These are phyloP conservation scores for Ceratobasidium sp. DNA, from an alignment of 1,284 basidiomycete genomes.

Conservation along the genomic window DNA sequence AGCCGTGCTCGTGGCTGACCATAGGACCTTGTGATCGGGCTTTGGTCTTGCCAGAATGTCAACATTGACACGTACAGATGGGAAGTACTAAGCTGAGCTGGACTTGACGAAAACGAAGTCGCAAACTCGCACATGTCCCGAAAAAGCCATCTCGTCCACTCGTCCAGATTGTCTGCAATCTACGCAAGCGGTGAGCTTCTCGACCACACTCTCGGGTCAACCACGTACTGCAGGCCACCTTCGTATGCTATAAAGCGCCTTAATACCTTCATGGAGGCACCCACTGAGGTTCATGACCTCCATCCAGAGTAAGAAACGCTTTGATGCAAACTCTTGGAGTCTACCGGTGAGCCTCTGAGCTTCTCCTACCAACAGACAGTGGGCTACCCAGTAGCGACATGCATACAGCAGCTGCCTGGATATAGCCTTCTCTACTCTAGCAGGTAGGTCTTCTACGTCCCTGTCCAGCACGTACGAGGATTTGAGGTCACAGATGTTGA, in stretches of 20 bases:
- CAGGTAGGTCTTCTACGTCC: not conserved
- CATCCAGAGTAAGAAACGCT: constrained; percentile 3
- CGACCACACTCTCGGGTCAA: not conserved
- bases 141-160: not conserved
- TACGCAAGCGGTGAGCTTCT: not conserved
- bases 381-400: not conserved
- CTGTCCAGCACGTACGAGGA: too few species aligned
- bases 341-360: not conserved
- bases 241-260: not conserved
- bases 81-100: not conserved
- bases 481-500: constrained; percentile 6
- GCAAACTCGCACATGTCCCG: constrained; percentile 8
- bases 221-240: constrained; percentile 7
- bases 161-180: not conserved
- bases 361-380: not conserved
- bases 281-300: constrained; percentile 25
- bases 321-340: not conserved
- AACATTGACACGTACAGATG: constrained; percentile 12
- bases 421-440: too few species aligned
- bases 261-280: not conserved
- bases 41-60: not conserved
- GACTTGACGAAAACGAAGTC: not conserved
- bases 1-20: not conserved
- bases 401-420: too few species aligned
- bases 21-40: constrained; percentile 2